Evolutionary conservation across 176 grass and related monocot genomes (phyloP), one percentile per base, ranked within the genome.

Genomic region (Ampelocalamus luodianensis): DNA sequence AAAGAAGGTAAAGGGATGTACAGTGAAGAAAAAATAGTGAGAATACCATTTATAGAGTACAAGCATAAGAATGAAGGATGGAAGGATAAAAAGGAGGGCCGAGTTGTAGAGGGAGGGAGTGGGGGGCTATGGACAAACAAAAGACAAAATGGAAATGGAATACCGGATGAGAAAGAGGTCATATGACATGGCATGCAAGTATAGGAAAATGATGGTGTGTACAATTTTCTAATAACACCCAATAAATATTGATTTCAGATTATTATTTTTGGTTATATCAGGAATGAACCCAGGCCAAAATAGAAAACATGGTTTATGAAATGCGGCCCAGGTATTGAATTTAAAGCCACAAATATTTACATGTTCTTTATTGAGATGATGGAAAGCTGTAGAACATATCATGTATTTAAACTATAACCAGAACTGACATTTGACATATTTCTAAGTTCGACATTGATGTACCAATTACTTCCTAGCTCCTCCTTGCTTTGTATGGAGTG

Each of bases 301-400:
- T 38, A 23, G 12, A 64, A 62, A 77, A 72, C 40, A 54, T 63
- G 65, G n/a, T 48, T 70, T 24, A 48, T 68, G 22, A 86, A 82
- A 73, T 13, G 12, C 0, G 12, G 27, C 14, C 37, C 13, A n/a
- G 59, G 58, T 11, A 86, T 36, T 40, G 36, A 65, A 54, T 77
- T 82, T 24, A 72, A 66, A 82, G 10, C n/a, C 16, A 37, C 3
- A 82, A 42, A 8, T 27, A 39, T 10, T 81, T 62, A 20, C 12
- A 63, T 49, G 10, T 90, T 78, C 65, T 83, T 51, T 27, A 65
- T 56, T 83, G 65, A 66, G 66, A 67, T 66, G 36, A 72, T 24
- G 26, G 59, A 58, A 71, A 73, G 22, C 16, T 37, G 16, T 63
- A 56, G 13, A 86, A n/a, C 34, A 81, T 37, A 65, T 2, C 37